These are phyloP conservation scores for Apiotrichum sp. DNA, from an alignment of 1,284 basidiomycete species.

Conservation along the genomic window DNA sequence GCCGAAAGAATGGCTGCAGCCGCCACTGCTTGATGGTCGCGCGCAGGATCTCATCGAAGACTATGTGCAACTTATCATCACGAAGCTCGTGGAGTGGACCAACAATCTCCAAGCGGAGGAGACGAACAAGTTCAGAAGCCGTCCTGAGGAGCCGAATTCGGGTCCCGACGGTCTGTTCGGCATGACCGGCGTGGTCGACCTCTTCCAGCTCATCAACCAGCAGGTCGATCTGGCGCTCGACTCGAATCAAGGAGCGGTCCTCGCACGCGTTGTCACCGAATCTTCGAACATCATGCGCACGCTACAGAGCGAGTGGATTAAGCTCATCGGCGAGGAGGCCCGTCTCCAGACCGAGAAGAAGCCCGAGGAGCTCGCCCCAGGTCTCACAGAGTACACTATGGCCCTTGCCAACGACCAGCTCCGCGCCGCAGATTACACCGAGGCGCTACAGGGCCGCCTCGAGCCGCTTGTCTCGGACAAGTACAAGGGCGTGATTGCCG, in stretches of 20 bases:
- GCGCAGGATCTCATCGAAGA: slow-evolving; percentile 92
- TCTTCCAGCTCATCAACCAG: slow-evolving; percentile 98
- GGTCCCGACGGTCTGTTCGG: slow-evolving; percentile 86
- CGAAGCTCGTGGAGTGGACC: slow-evolving; percentile 97
- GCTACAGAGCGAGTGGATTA: slow-evolving; percentile 85
- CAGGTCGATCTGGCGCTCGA: slow-evolving; percentile 92
- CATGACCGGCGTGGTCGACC: slow-evolving; percentile 84
- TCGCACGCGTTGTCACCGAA: slow-evolving; percentile 85
- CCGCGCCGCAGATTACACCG: slow-evolving; percentile 89
- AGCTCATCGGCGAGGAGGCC: slow-evolving; percentile 75
- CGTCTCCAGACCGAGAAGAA: slow-evolving; percentile 75
- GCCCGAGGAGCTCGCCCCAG: slow-evolving; percentile 79
- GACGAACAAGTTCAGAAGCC: slow-evolving; percentile 71
- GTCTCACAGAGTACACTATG: slow-evolving; percentile 92
- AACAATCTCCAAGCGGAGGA: slow-evolving; percentile 90
- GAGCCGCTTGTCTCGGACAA: slow-evolving; percentile 91
- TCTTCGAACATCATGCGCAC: slow-evolving; percentile 81
- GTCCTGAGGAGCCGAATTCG: slow-evolving; percentile 79
- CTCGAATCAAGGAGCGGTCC: slow-evolving; percentile 88
- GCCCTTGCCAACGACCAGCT: slow-evolving; percentile 98
- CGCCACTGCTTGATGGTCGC: slow-evolving; percentile 85
- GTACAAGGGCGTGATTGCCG: slow-evolving; percentile 75
- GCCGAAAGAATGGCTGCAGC: slow-evolving; percentile 72
- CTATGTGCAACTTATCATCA: slow-evolving; percentile 86
- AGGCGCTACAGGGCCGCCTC: slow-evolving; percentile 74